These are phyloP conservation scores for Aspergillus incahuasiensis DNA, from an alignment of 495 filamentous ascomycete genomes.

Conservation along the genomic window DNA sequence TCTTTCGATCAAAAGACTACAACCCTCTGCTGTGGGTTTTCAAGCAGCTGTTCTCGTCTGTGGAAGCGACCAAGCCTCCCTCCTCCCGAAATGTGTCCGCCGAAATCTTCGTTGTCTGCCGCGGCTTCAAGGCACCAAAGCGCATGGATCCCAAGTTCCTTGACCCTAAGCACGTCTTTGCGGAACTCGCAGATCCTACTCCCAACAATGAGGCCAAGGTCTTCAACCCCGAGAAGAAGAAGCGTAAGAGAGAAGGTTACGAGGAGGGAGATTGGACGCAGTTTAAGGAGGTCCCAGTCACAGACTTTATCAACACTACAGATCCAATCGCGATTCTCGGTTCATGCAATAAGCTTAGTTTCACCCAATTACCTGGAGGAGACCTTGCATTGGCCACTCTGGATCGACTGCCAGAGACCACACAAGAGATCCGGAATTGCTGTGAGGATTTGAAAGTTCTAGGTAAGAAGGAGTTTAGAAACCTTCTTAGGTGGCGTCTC, in stretches of 20 bases:
- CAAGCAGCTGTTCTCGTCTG: slow-evolving; percentile 90
- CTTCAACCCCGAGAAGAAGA: slow-evolving; percentile 95
- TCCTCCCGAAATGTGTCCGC: slow-evolving; percentile 93
- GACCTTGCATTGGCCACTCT: slow-evolving; percentile 84
- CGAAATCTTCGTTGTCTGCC: slow-evolving; percentile 97
- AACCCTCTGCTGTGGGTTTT: slow-evolving; percentile 96
- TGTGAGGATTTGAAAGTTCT: slow-evolving; percentile 87
- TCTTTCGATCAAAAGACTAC: slow-evolving; percentile 97
- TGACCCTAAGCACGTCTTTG: slow-evolving; percentile 87
- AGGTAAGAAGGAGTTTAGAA: slow-evolving; percentile 90
- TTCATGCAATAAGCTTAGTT: slow-evolving; percentile 74
- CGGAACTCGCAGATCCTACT: slow-evolving; percentile 80
- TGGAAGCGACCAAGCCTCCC: slow-evolving; percentile 95
- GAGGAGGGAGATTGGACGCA: slow-evolving; percentile 94
- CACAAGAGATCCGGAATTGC: slow-evolving; percentile 76
- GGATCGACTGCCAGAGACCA: slow-evolving; percentile 88
- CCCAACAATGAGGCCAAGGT: slow-evolving; percentile 98
- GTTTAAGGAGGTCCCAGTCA: slow-evolving; percentile 80
- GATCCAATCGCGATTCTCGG: slow-evolving; percentile 97
- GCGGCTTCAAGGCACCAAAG: slow-evolving; percentile 90
- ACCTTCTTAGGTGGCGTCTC: slow-evolving; percentile 86
- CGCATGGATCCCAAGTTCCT: slow-evolving; percentile 88
- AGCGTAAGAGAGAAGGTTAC: slow-evolving; percentile 94
- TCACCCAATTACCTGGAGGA: slow-evolving; percentile 69
- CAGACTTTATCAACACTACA: slow-evolving; percentile 88